Evolutionary conservation across 352 stramenopile genomes (phyloP), one percentile per base, ranked within the genome.

Genomic region (Globisporangium parvum): DNA sequence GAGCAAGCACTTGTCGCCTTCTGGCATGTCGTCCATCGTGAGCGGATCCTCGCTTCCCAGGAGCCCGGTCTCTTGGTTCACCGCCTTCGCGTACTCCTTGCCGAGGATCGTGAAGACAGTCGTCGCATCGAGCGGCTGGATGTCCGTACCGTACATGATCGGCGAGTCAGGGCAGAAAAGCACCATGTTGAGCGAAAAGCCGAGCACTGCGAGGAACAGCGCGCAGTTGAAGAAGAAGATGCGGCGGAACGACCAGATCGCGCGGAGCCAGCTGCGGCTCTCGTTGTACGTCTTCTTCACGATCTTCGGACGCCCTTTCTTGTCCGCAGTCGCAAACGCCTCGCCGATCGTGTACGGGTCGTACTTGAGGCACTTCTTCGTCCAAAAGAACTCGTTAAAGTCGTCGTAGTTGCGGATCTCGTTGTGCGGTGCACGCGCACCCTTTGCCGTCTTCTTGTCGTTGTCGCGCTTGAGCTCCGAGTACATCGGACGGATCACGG

Each of bases 361-460:
- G 66, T 73, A 92, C 65, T 90, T 91, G 39, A 94, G 59, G 40
- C 81, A 92, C 54, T 91, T 92, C 54, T 92, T 92, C 50, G 55
- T 87, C 84, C 84, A 94, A 59, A 94, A 94, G 44, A 92, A 94
- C 67, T 94, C 84, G 63, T 94, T 94, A 48, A 94, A 94, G 53
- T 94, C 84, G 44, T 94, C 84, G 62, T 94, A 94, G 67, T 92
- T 92, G 15, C 84, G 80, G 40, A 94, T 91, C 55, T 94, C 76
- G 9, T 60, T 46, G 59, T 94, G 84, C 14, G 80, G 57, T 10
- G 84, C 81, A 6, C 84, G 80, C 12, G 76, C 77, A 15, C 84
- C 84, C 59, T 91, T 84, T 9, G 76, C 65, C 8, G 84, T 94
- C 67, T 94, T 94, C 70, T 94, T 94, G 75, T 92, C 82, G 46